These are phyloP conservation scores for Bipolaris sorokiniana DNA, from an alignment of 2,329 filamentous ascomycete genomes.

Conservation along the genomic window DNA sequence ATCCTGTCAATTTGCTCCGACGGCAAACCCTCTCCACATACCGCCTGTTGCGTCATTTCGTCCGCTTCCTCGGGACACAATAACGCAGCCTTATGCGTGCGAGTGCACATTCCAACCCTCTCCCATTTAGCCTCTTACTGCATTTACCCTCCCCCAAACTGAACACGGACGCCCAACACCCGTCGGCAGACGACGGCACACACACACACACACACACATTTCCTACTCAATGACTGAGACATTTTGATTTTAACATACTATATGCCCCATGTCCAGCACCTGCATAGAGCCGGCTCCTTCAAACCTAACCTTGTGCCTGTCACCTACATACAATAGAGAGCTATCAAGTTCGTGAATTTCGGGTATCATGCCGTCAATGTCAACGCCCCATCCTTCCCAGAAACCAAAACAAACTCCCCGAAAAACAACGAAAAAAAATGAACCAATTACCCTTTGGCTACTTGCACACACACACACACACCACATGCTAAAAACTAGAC, in stretches of 20 bases:
- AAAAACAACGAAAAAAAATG: too few relatives aligned
- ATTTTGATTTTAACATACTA: slow-evolving; percentile 1
- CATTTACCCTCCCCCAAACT: slow-evolving; percentile 1
- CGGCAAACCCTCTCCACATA: slow-evolving; percentile 13
- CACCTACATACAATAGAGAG: not conserved
- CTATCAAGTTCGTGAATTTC: not conserved
- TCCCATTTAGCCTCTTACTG: slow-evolving; percentile 21
- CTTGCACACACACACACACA: too few relatives aligned
- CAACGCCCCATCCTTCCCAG: not conserved
- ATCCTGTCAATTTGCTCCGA: slow-evolving; percentile 16
- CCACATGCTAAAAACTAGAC: too few relatives aligned
- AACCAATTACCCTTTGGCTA: too few relatives aligned
- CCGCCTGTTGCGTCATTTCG: slow-evolving; percentile 23
- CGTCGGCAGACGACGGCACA: not conserved
- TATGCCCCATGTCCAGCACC: slow-evolving; percentile 5
- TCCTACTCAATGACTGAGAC: slow-evolving; percentile 2
- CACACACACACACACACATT: too few relatives aligned
- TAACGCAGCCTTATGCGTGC: slow-evolving; percentile 19
- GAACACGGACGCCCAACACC: not conserved
- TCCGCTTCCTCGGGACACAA: slow-evolving; percentile 16
- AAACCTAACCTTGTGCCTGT: not conserved
- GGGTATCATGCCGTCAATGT: slow-evolving; percentile 9
- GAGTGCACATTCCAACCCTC: slow-evolving; percentile 9
- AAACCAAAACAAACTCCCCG: too few relatives aligned
- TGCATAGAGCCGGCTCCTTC: not conserved